Evolutionary conservation across 148 eudicot species (phyloP).

Genomic region (Rhododendron griersonianum): DNA sequence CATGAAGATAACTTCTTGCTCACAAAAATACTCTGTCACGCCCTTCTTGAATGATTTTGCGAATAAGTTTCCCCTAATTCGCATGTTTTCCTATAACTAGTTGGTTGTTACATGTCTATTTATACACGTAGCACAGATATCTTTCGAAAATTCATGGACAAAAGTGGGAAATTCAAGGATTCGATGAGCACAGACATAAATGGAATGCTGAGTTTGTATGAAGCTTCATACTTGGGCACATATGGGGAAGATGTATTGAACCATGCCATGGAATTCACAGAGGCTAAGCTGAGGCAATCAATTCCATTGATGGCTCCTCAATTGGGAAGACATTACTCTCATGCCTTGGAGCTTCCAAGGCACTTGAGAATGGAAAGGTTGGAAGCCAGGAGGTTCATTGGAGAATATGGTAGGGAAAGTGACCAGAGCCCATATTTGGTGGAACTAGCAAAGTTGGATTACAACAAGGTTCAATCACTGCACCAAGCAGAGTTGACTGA

Average conservation of each 20-base stretch:
- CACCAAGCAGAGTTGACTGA: slow-evolving; percentile 25
- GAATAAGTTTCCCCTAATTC: too few species aligned
- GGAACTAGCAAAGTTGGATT: slow-evolving; percentile 30
- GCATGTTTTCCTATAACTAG: not conserved
- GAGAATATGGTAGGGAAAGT: slow-evolving; percentile 13
- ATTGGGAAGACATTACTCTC: not conserved
- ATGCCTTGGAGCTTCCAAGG: slow-evolving; percentile 28
- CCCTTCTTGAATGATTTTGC: too few species aligned
- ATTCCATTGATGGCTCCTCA: slow-evolving; percentile 4
- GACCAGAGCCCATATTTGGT: slow-evolving; percentile 15
- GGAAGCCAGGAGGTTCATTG: slow-evolving; percentile 26
- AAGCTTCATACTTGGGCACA: slow-evolving; percentile 9
- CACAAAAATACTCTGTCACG: too few species aligned
- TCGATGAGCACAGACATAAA: not conserved
- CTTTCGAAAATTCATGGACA: slow-evolving; percentile 14
- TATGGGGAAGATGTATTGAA: not conserved
- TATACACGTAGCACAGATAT: not conserved
- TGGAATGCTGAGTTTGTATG: slow-evolving; percentile 17
- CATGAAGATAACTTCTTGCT: too few species aligned
- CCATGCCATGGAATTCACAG: slow-evolving; percentile 17
- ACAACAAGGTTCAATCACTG: slow-evolving; percentile 22
- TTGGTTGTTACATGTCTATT: not conserved
- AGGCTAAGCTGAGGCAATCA: slow-evolving; percentile 12
- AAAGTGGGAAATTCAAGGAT: slow-evolving; percentile 12
- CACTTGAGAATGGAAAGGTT: slow-evolving; percentile 30